Conservation (phyloP, 208 protist genomes). For the Phytomonas serpens region DNA sequence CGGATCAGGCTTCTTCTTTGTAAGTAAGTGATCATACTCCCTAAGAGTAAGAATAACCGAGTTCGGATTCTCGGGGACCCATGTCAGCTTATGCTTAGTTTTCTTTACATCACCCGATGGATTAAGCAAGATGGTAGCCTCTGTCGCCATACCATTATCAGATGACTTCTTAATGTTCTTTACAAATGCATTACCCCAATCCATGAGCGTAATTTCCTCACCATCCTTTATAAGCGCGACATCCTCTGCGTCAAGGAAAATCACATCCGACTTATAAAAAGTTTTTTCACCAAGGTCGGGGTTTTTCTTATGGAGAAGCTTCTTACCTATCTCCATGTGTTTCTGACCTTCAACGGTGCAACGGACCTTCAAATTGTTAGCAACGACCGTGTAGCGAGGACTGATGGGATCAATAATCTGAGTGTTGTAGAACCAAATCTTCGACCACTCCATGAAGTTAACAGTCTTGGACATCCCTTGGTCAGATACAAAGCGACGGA, state of each 20-base stretch:
- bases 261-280: constrained; percentile 74
- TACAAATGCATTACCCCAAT: constrained; percentile 96
- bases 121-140: constrained; percentile 76
- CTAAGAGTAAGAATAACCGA: constrained; percentile 64
- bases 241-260: constrained; percentile 94
- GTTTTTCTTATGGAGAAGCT: constrained; percentile 93
- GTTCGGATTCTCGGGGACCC: constrained; percentile 86
- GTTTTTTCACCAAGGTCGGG: constrained; percentile 90
- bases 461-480: constrained; percentile 96
- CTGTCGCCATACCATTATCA: constrained; percentile 33
- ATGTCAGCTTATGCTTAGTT: constrained; percentile 98
- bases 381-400: constrained; percentile 95
- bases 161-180: constrained; percentile 55
- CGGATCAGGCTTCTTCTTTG: constrained; percentile 93
- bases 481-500: constrained; percentile 94
- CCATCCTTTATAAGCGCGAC: constrained; percentile 82
- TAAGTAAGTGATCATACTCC: constrained; percentile 97
- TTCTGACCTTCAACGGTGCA: constrained; percentile 67
- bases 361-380: constrained; percentile 64
- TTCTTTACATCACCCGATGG: constrained; percentile 94
- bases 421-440: constrained; percentile 98
- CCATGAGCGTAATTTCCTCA: constrained; percentile 98
- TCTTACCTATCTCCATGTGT: constrained; percentile 50
- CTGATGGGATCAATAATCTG: constrained; percentile 95
- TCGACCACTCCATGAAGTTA: constrained; percentile 98